Evolutionary conservation across 306 rosid genomes (phyloP).

Genomic region (Cicer arietinum): DNA sequence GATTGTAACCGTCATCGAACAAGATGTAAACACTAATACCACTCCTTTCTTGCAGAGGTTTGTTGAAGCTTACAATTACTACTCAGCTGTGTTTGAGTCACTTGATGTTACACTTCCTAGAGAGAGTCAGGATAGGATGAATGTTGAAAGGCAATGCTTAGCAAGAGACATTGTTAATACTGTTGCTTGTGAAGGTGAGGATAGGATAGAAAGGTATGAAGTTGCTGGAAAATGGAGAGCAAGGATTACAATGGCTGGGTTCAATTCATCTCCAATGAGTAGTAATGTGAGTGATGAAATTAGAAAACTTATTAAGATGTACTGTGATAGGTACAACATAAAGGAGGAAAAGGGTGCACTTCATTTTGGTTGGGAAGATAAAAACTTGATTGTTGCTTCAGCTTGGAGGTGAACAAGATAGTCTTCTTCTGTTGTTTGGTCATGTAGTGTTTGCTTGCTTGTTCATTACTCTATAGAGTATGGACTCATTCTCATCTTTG

Average conservation of each 20-base stretch:
- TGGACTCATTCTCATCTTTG: conserved; percentile 1
- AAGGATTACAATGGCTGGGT: conserved; percentile 95
- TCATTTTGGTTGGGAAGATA: conserved; percentile 96
- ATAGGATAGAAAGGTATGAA: conserved; percentile 88
- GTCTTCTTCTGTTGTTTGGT: not conserved
- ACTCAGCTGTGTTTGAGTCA: conserved; percentile 85
- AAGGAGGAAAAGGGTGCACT: conserved; percentile 82
- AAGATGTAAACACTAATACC: conserved; percentile 92
- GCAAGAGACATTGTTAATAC: conserved; percentile 94
- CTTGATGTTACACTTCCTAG: conserved; percentile 92
- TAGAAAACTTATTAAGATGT: conserved; percentile 56
- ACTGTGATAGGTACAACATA: conserved; percentile 72
- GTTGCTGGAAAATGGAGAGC: conserved; percentile 99
- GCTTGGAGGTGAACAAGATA: conserved; percentile 74
- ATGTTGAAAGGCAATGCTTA: conserved; percentile 92
- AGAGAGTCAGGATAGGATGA: conserved; percentile 88
- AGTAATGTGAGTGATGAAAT: conserved; percentile 54
- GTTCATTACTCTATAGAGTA: conserved; percentile 26
- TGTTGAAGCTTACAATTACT: conserved; percentile 80
- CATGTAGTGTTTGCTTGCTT: conserved; percentile 38
- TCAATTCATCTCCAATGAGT: conserved; percentile 67
- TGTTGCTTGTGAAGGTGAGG: conserved; percentile 93
- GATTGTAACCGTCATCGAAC: conserved; percentile 91
- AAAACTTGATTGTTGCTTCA: conserved; percentile 87
- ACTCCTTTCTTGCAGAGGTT: conserved; percentile 84